phyloP scores from a whole-genome alignment of 495 filamentous ascomycete genomes.

The Aspergillus wentii region DNA sequence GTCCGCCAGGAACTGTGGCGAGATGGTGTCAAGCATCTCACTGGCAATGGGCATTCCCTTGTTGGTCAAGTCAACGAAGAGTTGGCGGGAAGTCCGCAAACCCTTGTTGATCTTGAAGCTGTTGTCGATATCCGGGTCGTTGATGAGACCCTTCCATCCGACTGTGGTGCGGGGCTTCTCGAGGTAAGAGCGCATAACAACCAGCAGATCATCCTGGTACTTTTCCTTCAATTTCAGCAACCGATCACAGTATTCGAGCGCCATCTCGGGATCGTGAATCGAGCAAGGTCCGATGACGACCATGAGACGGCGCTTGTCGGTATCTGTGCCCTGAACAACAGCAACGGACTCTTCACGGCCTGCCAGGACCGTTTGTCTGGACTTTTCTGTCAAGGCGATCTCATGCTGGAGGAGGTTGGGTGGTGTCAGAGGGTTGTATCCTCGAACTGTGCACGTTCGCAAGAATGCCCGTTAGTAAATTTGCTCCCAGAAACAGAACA shows the following conservation, averaged over 20 bases:
- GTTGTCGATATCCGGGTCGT: slow-evolving; percentile 98
- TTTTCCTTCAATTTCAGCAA: slow-evolving; percentile 81
- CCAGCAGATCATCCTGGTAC: slow-evolving; percentile 82
- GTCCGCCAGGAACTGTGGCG: slow-evolving; percentile 96
- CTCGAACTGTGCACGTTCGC: slow-evolving; percentile 54
- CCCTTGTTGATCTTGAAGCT: slow-evolving; percentile 99
- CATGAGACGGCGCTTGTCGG: slow-evolving; percentile 65
- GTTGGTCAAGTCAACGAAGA: slow-evolving; percentile 91
- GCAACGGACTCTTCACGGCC: slow-evolving; percentile 78
- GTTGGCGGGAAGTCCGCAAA: slow-evolving; percentile 74
- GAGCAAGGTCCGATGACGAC: slow-evolving; percentile 96
- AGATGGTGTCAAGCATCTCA: slow-evolving; percentile 99
- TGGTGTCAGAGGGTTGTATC: slow-evolving; percentile 90
- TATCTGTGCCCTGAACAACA: slow-evolving; percentile 75
- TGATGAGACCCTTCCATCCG: slow-evolving; percentile 99
- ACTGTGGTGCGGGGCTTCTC: slow-evolving; percentile 99
- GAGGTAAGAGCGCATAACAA: slow-evolving; percentile 97
- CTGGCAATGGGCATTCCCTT: slow-evolving; percentile 97
- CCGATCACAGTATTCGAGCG: slow-evolving; percentile 88
- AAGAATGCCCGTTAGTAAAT: slow-evolving; percentile 6
- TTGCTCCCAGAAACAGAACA: neutral
- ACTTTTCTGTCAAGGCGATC: slow-evolving; percentile 72
- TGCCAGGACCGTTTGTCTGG: slow-evolving; percentile 72
- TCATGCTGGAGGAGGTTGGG: slow-evolving; percentile 95
- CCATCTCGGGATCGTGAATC: slow-evolving; percentile 91